Evolutionary conservation across 257 asterid species (phyloP).

Genomic region (Fraxinus cuspidata): DNA sequence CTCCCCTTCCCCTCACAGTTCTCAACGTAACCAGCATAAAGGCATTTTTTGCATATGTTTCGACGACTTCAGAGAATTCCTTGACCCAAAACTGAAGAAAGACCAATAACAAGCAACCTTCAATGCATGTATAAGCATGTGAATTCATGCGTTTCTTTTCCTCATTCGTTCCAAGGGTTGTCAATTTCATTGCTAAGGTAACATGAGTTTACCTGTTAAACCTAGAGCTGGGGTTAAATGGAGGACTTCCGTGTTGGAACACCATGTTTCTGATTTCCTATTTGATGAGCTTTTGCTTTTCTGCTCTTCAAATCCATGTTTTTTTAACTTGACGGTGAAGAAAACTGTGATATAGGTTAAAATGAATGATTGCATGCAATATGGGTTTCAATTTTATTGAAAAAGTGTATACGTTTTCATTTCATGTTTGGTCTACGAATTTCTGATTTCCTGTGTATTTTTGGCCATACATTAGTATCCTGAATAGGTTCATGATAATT

Average conservation of each 20-base stretch:
- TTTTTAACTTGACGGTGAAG: not conserved
- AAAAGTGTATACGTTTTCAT: not conserved
- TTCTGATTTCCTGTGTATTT: not conserved
- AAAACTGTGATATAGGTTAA: not conserved
- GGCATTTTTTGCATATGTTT: not conserved
- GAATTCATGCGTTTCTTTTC: not conserved
- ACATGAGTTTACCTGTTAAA: not conserved
- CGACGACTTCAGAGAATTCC: not conserved
- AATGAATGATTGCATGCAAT: constrained; percentile 1
- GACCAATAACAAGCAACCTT: not conserved
- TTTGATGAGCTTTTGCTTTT: not conserved
- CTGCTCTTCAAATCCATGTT: not conserved
- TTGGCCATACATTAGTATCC: constrained; percentile 12
- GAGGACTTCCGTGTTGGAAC: not conserved
- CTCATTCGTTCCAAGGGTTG: not conserved
- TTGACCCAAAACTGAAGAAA: not conserved
- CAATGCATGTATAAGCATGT: not conserved
- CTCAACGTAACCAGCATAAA: not conserved
- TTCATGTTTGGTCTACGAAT: not conserved
- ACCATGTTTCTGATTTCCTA: not conserved
- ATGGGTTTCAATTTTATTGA: not conserved
- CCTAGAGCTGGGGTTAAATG: not conserved
- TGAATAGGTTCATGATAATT: constrained; percentile 15
- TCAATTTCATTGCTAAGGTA: not conserved
- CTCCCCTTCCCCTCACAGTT: not conserved